Evolutionary conservation across 257 asterid genomes (phyloP), one percentile per base, ranked within the genome.

Genomic region (Anisodus tanguticus): DNA sequence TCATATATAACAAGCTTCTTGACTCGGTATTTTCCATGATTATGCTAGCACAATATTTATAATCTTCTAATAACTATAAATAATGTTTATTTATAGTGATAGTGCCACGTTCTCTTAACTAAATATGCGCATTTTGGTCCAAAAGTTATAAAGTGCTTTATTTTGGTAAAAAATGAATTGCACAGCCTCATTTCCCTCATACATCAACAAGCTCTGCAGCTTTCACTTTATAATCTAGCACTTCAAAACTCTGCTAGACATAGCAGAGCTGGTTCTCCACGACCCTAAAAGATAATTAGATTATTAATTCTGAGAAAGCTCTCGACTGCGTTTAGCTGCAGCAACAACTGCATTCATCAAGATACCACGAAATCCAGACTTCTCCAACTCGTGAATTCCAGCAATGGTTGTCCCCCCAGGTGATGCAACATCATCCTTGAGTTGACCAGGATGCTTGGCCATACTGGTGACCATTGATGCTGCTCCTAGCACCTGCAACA

Each of bases 401-500:
- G 97, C 97, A 57, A 94, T 96, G 5, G 98, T 96, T 51, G 98
- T 96, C 17, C 98, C 98, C 63, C 97, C 97, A 31, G 97, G 97
- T 55, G 99, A 96, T 59, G 98, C 89, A 43, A 96, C 99, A n/a
- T 96, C 99, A 35, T 96, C 99, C 88, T 96, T 96, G 76, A 94
- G 91, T 92, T 92, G 99, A 83, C 95, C 97, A 1, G 99, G 98
- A 88, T 94, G 97, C 90, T 92, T 96, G 58, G 93, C 98, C 37
- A 51, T 26, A 69, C 71, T 77, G 39, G 76, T 79, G 26, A 86
- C 95, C 99, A 94, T 93, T 19, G 98, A 86, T 87, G 98, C 97
- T 64, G 99, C 98, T 85, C 99, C 99, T 74, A 94, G 82, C 58
- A 96, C 98, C 99, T 96, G 86, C 86, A 89, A 84, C 15, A 77